Conservation (phyloP, 139 green algal species). For the Ulvella scutata region DNA sequence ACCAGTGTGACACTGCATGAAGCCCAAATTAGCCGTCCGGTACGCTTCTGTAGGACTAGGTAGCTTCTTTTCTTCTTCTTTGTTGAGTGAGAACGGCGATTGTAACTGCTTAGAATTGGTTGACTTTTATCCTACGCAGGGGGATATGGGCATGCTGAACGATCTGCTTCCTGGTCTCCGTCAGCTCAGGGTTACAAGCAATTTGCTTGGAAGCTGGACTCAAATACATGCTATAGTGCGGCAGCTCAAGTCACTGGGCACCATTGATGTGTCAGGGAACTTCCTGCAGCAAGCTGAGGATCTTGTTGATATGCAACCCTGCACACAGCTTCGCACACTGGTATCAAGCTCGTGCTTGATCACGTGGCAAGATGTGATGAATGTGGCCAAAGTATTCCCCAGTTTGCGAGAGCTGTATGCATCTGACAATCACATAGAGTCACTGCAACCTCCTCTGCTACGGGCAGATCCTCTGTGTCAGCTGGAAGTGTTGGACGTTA, state of each 20-base stretch:
- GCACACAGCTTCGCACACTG: slow-evolving; percentile 24
- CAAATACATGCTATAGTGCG: slow-evolving; percentile 16
- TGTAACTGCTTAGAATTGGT: not conserved
- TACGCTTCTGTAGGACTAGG: not conserved
- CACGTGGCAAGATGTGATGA: slow-evolving; percentile 34
- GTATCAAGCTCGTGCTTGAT: slow-evolving; percentile 52
- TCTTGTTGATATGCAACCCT: not conserved
- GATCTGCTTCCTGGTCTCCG: slow-evolving; percentile 13
- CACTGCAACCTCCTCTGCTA: not conserved
- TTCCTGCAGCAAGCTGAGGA: slow-evolving; percentile 9
- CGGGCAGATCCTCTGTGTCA: not conserved
- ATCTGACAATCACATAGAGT: slow-evolving; percentile 23
- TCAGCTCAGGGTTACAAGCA: slow-evolving; percentile 52
- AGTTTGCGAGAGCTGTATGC: slow-evolving; percentile 46
- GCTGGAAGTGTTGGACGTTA: slow-evolving; percentile 22
- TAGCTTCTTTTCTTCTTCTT: not conserved
- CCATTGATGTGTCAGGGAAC: slow-evolving; percentile 31
- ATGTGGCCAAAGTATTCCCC: slow-evolving; percentile 15
- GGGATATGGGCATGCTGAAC: slow-evolving; percentile 6
- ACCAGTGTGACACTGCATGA: slow-evolving; percentile 1
- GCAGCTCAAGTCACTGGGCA: slow-evolving; percentile 23
- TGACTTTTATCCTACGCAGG: slow-evolving; percentile 13
- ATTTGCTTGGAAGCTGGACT: slow-evolving; percentile 46
- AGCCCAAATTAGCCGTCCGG: not conserved
- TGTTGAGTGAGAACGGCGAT: not conserved